Base-by-base conservation (phyloP, 2,329 filamentous ascomycete genomes). In the Decorospora gaudefroyi region DNA sequence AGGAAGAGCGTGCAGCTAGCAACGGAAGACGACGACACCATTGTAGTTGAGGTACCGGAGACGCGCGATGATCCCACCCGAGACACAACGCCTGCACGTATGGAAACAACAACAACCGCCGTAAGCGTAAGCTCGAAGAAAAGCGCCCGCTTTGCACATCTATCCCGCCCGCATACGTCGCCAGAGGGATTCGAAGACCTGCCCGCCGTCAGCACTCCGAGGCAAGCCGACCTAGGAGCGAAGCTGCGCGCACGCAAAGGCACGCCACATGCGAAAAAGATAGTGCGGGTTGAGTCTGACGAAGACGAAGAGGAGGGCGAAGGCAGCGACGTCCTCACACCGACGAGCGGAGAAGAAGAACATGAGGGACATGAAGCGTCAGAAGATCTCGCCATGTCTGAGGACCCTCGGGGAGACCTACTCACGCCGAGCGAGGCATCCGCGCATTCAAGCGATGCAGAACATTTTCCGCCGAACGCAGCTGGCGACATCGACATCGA, bases 1-100 rank as follows among this genome's bases (percentile, higher is more conserved):
- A 55, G 63, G 46, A 71, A 69, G 54, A 64, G 47, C 41, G 39
- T 58, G 2, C 59, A 62, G 47, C 51, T 50, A 32, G 36, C 52
- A 23, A 27, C 39, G 4, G 55, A 59, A 19, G 50, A 59, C 13
- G 53, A 62, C 4, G 50, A 55, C 18, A 51, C 46, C 6, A 18
- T 46, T 21, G 46, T 47, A 4, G 44, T 38, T 4, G 38, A 52
- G 19, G 26, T 37, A 17, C 33, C 26, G 4, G 29, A 42, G 5
- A 22, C 28, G 2, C 19, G 38, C 3, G 31, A 26, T 12, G 27
- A 15, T 3, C 21, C 29, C 7, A 31, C 29, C 5, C 9, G 25
- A 8, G 49, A 51, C 7, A 18, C 30, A 3, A 60, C 53, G 6
- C 51, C 49, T 13, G 33, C 13, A 7, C 41, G n/a, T n/a, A n/a